Conservation (phyloP, 2,329 filamentous ascomycete species). For the Penicillium oxalicum region DNA sequence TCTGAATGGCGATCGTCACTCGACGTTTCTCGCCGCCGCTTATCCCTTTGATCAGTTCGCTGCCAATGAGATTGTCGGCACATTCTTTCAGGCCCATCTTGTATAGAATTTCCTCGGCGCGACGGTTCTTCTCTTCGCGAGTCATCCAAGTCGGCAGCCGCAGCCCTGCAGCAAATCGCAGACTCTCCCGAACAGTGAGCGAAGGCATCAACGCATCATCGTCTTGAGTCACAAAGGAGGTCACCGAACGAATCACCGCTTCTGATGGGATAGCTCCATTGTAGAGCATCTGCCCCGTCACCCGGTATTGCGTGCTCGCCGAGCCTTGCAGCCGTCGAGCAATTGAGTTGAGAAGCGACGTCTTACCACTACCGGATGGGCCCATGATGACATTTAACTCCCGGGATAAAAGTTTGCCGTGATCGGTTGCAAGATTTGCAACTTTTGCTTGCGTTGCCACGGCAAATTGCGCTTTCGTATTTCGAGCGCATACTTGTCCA, state of each 20-base stretch:
- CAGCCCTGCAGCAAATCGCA: conserved; percentile 64
- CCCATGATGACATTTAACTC: conserved; percentile 73
- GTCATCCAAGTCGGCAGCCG: conserved; percentile 66
- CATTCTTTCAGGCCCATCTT: conserved; percentile 76
- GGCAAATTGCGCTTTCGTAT: conserved; percentile 56
- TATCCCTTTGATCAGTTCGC: conserved; percentile 68
- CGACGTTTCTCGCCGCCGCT: conserved; percentile 73
- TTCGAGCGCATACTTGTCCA: conserved; percentile 59
- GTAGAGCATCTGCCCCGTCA: conserved; percentile 60
- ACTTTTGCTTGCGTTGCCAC: conserved; percentile 39
- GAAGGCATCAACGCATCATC: conserved; percentile 70
- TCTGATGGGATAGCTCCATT: conserved; percentile 64
- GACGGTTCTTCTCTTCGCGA: conserved; percentile 58
- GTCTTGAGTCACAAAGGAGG: conserved; percentile 72
- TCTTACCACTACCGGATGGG: conserved; percentile 71
- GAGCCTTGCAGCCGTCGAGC: conserved; percentile 60
- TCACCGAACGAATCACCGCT: conserved; percentile 63
- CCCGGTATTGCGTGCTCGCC: conserved; percentile 55
- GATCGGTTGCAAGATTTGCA: conserved; percentile 60
- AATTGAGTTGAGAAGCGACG: conserved; percentile 67
- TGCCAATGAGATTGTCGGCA: conserved; percentile 67
- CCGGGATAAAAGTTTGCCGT: conserved; percentile 63
- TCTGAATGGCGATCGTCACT: conserved; percentile 71
- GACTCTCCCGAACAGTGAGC: conserved; percentile 68
- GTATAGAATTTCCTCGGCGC: conserved; percentile 64